Base-by-base conservation (phyloP, 345 rosid species). In the Hibiscus tridactylites region DNA sequence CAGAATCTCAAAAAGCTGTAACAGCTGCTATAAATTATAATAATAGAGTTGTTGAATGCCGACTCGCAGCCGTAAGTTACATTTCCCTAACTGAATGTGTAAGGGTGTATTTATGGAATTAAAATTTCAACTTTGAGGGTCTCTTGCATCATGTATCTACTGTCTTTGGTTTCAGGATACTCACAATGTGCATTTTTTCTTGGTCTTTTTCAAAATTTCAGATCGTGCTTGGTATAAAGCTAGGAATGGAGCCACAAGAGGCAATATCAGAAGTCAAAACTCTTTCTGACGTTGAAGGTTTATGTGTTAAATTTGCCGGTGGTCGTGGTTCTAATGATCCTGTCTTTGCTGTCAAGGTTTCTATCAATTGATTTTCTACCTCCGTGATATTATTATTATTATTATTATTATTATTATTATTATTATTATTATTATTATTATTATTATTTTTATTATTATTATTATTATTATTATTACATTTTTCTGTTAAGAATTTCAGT, bases 21-120 rank as follows among this genome's bases (percentile, higher is more conserved):
- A 92, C 98, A 21, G 98, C 99, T 71, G 98, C 97, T 29, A 90
- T 78, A 16, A 95, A 95, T 81, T 95, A 95, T 82, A 95, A 95
- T 68, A 92, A 91, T 76, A 86, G 98, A 79, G 99, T 95, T 68
- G 98, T 95, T 73, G 99, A 95, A 71, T 95, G 99, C 46, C 92
- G 88, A 72, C 78, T 96, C 54, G 98, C 99, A 81, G 81, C 97
- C 5, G 99, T 96, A 85, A 84, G 96, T 75, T 57, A 56, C 60
- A 3, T 63, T 61, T 44, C 12, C 47, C 53, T 13, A 46, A 31
- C 9, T 42, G n/a, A 4, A 42, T 4, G 68, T 39, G 68, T n/a
- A 10, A 65, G 31, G 50, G 31, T 19, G 68, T 64, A 19, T 39
- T 44, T 61, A 17, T 8, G 42, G 12, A 3, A 47, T 59, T 26